Evolutionary conservation across 306 rosid genomes (phyloP).

Genomic region (Casuarina equisetifolia): DNA sequence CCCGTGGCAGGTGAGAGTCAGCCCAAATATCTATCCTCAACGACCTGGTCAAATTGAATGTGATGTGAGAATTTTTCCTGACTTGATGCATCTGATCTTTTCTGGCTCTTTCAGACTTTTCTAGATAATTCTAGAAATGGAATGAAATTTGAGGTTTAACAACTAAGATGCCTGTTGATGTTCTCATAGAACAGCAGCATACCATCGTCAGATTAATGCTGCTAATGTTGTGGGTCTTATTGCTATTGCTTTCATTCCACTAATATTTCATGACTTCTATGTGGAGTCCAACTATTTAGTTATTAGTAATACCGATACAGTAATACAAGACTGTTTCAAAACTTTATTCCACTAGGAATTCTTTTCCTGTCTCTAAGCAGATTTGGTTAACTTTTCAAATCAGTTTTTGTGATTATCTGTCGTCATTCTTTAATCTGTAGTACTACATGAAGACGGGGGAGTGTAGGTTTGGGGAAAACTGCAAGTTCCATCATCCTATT

Average conservation of each 20-base stretch:
- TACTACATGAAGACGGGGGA: conserved; percentile 92
- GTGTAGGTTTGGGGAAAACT: conserved; percentile 80
- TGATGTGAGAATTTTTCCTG: conserved; percentile 52
- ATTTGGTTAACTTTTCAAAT: not conserved
- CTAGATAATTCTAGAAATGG: not conserved
- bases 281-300: not conserved
- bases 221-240: not conserved
- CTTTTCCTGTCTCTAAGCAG: not conserved
- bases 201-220: not conserved
- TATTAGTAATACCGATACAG: not conserved
- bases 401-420: not conserved
- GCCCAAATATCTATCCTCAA: conserved; percentile 70
- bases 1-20: conserved; percentile 58
- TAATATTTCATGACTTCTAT: not conserved
- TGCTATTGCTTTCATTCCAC: not conserved
- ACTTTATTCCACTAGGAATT: not conserved
- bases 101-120: conserved; percentile 10
- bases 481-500: conserved; percentile 88
- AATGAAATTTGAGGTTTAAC: not conserved
- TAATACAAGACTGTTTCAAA: not conserved
- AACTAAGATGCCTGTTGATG: not conserved
- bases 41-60: conserved; percentile 91
- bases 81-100: conserved; percentile 17
- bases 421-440: conserved; percentile 35
- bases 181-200: not conserved